Evolutionary conservation across 129 eudicot genomes (phyloP).

Genomic region (Lactuca saligna): DNA sequence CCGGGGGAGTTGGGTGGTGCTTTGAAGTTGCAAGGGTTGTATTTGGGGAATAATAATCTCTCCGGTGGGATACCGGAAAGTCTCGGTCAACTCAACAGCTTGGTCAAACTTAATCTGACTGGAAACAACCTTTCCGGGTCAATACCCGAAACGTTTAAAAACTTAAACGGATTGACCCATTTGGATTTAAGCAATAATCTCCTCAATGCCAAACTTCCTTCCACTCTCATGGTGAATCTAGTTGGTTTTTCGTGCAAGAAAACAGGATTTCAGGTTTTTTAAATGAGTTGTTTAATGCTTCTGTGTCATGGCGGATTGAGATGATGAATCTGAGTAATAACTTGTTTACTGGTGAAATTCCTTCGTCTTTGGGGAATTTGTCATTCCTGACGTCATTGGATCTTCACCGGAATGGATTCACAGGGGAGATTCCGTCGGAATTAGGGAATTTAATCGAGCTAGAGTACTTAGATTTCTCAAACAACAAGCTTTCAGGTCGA

Average conservation of each 20-base stretch:
- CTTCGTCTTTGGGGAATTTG: conserved; percentile 56
- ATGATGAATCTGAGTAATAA: conserved; percentile 48
- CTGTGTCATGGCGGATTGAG: conserved; percentile 49
- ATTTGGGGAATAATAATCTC: conserved; percentile 57
- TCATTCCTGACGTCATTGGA: conserved; percentile 55
- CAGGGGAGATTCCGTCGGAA: conserved; percentile 51
- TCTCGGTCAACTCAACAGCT: conserved; percentile 44
- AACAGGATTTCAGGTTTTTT: conserved; percentile 47
- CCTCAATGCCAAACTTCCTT: conserved; percentile 55
- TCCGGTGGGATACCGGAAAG: conserved; percentile 47
- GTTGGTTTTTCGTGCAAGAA: conserved; percentile 53
- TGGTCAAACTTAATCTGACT: conserved; percentile 65
- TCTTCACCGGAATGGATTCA: conserved; percentile 55
- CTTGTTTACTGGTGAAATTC: conserved; percentile 46
- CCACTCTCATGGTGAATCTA: conserved; percentile 45
- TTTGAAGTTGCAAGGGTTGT: conserved; percentile 50
- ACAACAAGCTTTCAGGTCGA: conserved; percentile 44
- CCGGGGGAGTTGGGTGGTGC: conserved; percentile 46
- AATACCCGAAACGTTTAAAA: conserved; percentile 45
- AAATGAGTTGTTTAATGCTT: conserved; percentile 36
- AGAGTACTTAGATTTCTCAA: conserved; percentile 48
- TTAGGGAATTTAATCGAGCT: conserved; percentile 56
- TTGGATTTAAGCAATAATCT: conserved; percentile 60
- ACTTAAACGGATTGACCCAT: conserved; percentile 52
- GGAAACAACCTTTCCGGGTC: conserved; percentile 52